Conservation (phyloP, 176 grass and related monocot species). For the Thalia dealbata region DNA sequence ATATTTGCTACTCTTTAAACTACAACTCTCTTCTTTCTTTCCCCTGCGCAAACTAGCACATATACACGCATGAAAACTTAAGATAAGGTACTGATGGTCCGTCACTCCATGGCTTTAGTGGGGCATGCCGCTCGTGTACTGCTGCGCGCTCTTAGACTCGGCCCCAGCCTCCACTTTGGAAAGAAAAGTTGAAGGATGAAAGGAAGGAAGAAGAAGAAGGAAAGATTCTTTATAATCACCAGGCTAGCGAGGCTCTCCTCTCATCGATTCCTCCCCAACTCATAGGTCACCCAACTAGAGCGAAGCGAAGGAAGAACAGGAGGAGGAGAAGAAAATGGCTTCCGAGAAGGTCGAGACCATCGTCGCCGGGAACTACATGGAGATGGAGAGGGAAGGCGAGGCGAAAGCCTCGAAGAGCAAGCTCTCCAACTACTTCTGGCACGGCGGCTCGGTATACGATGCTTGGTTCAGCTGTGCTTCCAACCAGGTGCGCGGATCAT, state of each 20-base stretch:
- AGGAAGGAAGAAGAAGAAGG: background rate
- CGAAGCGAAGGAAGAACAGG: background rate
- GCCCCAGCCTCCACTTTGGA: conserved; percentile 29
- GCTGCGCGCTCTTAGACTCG: conserved; percentile 24
- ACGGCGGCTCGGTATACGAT: conserved; percentile 83
- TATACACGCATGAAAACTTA: background rate
- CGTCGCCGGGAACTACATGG: conserved; percentile 82
- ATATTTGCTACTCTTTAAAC: too few species aligned
- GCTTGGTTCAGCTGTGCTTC: conserved; percentile 98
- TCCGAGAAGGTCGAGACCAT: conserved; percentile 97
- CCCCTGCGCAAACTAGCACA: too few species aligned
- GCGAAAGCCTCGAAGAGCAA: conserved; percentile 4
- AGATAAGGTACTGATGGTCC: background rate
- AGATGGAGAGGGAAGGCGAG: conserved; percentile 61
- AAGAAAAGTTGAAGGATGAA: conserved; percentile 13
- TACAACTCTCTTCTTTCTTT: too few species aligned
- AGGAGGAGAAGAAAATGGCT: conserved; percentile 32
- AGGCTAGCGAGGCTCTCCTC: conserved; percentile 10
- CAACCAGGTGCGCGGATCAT: conserved; percentile 46
- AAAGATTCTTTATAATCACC: conserved; percentile 14
- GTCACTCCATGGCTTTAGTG: conserved; percentile 29
- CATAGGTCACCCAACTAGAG: background rate
- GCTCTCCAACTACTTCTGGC: conserved; percentile 66
- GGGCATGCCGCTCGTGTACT: conserved; percentile 61
- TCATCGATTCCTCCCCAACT: background rate